These are phyloP conservation scores for Diaporthe ilicicola DNA, from an alignment of 2,329 filamentous ascomycete genomes.

Conservation along the genomic window DNA sequence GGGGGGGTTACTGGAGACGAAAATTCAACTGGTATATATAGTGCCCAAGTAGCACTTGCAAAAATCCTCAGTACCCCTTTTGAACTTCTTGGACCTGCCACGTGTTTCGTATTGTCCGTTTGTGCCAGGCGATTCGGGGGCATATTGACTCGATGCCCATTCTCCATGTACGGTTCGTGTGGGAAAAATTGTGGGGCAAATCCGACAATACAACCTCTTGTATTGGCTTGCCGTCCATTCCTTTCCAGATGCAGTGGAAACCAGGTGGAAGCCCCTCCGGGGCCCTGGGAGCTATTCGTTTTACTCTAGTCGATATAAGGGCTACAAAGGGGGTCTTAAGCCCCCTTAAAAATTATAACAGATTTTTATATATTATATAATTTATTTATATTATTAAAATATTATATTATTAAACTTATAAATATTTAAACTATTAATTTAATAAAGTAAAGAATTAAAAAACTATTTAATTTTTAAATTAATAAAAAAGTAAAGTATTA, in stretches of 20 bases:
- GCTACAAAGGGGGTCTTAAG: too few relatives aligned
- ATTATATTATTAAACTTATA: too few relatives aligned
- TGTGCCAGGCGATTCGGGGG: neutral
- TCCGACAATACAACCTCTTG: neutral
- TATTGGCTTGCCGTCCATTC: neutral
- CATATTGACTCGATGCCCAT: neutral
- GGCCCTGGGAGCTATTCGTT: too few relatives aligned
- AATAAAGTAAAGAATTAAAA: too few relatives aligned
- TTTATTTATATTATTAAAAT: too few relatives aligned
- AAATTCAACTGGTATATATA: neutral
- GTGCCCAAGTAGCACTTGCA: neutral
- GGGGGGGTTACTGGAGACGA: neutral
- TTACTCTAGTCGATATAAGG: too few relatives aligned
- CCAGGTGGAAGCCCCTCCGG: too few relatives aligned
- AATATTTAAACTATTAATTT: too few relatives aligned
- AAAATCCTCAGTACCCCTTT: neutral
- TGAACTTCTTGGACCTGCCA: neutral
- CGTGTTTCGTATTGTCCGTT: constrained; percentile 1
- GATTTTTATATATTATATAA: too few relatives aligned
- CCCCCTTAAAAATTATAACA: too few relatives aligned
- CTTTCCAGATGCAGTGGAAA: constrained; percentile 1
- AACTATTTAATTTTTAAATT: too few relatives aligned
- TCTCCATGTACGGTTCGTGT: constrained; percentile 4
- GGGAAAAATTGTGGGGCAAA: neutral
- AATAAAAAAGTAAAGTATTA: too few relatives aligned